These are phyloP conservation scores for Tympanopsis confertula DNA, from an alignment of 2,329 filamentous ascomycete species.

Conservation along the genomic window DNA sequence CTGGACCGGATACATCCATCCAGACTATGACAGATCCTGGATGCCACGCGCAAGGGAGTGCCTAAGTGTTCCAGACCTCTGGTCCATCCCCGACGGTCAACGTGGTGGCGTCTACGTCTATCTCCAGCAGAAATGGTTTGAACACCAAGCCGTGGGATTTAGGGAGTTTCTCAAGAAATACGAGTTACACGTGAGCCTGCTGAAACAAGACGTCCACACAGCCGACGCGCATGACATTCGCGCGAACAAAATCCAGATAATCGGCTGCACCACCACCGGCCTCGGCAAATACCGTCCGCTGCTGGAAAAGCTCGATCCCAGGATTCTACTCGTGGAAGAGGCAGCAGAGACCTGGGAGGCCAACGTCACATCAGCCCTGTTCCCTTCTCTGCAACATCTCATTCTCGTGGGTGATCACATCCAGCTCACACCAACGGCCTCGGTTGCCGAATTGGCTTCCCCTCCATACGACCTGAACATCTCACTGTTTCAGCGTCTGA, in stretches of 20 bases:
- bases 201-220: slow-evolving; percentile 46
- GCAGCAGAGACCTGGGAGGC: slow-evolving; percentile 66
- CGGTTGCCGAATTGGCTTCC: slow-evolving; percentile 43
- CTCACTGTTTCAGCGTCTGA: slow-evolving; percentile 70
- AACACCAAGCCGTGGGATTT: slow-evolving; percentile 30
- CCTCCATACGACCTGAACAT: slow-evolving; percentile 57
- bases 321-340: slow-evolving; percentile 65
- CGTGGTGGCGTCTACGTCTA: slow-evolving; percentile 58
- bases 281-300: slow-evolving; percentile 69
- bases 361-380: slow-evolving; percentile 37
- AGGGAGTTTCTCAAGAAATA: slow-evolving; percentile 36
- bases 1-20: no score
- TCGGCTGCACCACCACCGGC: slow-evolving; percentile 67
- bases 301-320: slow-evolving; percentile 53
- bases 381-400: slow-evolving; percentile 38
- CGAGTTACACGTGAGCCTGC: slow-evolving; percentile 31
- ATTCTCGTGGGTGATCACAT: slow-evolving; percentile 66
- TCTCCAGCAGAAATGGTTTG: slow-evolving; percentile 44
- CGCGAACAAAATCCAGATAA: slow-evolving; percentile 26
- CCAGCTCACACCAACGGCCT: slow-evolving; percentile 62
- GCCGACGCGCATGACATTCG: slow-evolving; percentile 33
- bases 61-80: no score
- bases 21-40: no score
- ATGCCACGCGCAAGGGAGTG: no score
- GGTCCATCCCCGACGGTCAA: slow-evolving; percentile 37